Base-by-base conservation (phyloP, 345 rosid genomes). In the Reutealis trisperma region DNA sequence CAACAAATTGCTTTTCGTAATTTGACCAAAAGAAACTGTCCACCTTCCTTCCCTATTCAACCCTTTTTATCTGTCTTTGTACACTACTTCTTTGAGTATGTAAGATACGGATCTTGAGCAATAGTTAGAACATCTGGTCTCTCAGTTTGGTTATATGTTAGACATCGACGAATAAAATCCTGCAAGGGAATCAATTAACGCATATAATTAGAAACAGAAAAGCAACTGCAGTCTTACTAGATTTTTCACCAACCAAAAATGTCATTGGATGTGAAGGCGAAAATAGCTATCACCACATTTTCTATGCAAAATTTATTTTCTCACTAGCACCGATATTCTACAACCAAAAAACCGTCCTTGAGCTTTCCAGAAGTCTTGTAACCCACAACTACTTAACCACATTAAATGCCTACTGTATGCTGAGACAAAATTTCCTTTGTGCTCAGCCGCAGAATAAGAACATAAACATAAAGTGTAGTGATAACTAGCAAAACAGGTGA, bases 101-200 rank as follows among this genome's bases (percentile, higher is more conserved):
- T 88, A 59, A 91, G 94, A 83, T 93, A 96, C 21, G 94, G 88
- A 80, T 96, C 99, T 63, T 92, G 92, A 41, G 97, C 95, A 84
- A 91, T 78, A 19, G 94, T 86, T 66, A 93, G 83, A 73, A 96
- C 99, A 76, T 96, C 97, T 1, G 93, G 96, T 84, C 99, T 89
- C 34, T 96, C 99, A 0, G 86, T 81, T 82, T 96, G 99, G 83
- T 90, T 92, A 80, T 96, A 96, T 3, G 95, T 90, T 73, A 96
- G 85, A 88, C 98, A 96, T 71, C 93, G 85, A 14, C 98, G 92
- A 81, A 96, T 94, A 83, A 96, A 83, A 12, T 96, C 99, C 97
- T 96, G 89, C 85, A 84, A 30, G 70, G 19, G 10, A 64, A 30
- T n/a, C 63, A 58, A 57, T 44, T 47, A 65, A 59, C 58, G 30